Conservation (phyloP, 176 grass and related monocot genomes). For the Carex cristatella region DNA sequence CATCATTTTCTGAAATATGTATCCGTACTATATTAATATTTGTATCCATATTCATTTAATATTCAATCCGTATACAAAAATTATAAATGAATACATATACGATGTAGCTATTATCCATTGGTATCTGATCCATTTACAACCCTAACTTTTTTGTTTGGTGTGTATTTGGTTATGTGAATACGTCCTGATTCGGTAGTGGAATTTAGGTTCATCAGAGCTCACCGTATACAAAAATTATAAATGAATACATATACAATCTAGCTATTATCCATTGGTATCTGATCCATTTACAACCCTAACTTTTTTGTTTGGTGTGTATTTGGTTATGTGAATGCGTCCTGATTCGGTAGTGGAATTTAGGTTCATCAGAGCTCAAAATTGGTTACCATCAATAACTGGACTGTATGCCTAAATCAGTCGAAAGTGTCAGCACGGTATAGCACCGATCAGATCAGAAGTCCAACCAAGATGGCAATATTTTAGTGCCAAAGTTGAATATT, state of each 20-base stretch:
- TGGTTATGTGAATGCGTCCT: background rate
- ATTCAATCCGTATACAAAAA: no score
- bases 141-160: background rate
- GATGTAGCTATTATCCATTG: no score
- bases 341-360: background rate
- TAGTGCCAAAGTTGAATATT: background rate
- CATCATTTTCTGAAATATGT: no score
- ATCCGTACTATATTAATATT: no score
- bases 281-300: background rate
- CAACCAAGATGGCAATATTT: background rate
- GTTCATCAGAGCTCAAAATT: background rate
- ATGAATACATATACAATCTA: no score
- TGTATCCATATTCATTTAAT: no score
- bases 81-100: no score
- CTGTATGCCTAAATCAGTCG: no score
- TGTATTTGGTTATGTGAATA: background rate
- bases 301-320: background rate
- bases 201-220: background rate
- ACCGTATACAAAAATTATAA: no score
- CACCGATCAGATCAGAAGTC: background rate
- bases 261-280: no score
- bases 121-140: no score
- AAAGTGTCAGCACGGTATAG: background rate
- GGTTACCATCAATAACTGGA: background rate
- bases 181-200: background rate